phyloP scores from a whole-genome alignment of 371 early-diverging fungal genomes.

The Conidiobolus incongruus region DNA sequence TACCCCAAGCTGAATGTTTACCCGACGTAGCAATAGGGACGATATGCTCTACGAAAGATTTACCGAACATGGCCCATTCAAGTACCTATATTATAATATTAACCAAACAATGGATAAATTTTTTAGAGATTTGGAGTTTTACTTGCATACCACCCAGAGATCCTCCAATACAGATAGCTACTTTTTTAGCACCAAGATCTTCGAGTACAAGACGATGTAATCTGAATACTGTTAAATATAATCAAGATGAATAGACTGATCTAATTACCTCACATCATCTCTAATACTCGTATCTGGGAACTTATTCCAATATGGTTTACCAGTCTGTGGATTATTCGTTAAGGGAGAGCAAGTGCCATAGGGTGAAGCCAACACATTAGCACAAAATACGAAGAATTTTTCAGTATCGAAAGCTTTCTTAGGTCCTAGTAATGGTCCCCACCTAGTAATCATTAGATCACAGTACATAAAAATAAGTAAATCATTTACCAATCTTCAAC shows the following conservation, averaged over 20 bases:
- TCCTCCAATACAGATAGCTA: conserved; percentile 79
- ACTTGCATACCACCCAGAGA: conserved; percentile 96
- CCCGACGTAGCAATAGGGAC: conserved; percentile 86
- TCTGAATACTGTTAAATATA: conserved; percentile 6
- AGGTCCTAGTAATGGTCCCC: conserved; percentile 73
- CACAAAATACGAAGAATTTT: conserved; percentile 83
- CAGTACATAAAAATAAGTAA: neutral
- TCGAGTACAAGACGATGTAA: conserved; percentile 65
- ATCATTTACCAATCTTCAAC: conserved; percentile 79
- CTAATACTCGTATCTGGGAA: conserved; percentile 72
- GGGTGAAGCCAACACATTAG: conserved; percentile 84
- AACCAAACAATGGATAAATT: no score
- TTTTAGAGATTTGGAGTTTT: no score
- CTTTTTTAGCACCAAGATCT: conserved; percentile 50
- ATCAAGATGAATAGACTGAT: neutral
- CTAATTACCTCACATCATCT: conserved; percentile 57
- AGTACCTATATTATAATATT: no score
- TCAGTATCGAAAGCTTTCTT: conserved; percentile 72
- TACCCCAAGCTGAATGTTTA: conserved; percentile 92
- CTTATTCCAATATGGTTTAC: conserved; percentile 59
- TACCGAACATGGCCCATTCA: conserved; percentile 79
- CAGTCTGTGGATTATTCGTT: conserved; percentile 62
- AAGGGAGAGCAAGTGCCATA: conserved; percentile 87
- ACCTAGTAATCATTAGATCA: conserved; percentile 3
- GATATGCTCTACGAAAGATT: conserved; percentile 57